Percentiles rank a stretch among this genome's conserved stretches.
phyloP scores from a whole-genome alignment of 495 filamentous ascomycete genomes.

The Patellaria atrata region DNA sequence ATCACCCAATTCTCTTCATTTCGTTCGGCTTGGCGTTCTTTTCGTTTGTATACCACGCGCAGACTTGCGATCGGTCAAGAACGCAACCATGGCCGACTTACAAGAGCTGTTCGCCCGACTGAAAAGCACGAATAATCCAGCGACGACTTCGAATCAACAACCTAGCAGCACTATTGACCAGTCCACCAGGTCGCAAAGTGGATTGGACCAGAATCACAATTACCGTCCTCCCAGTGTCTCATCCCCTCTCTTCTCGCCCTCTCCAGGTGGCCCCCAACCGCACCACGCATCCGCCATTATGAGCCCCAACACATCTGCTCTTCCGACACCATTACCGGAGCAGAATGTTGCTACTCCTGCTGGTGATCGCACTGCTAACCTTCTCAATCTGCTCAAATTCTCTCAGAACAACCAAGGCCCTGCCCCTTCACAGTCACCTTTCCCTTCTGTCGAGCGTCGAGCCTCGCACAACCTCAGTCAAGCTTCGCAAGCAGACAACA shows the following conservation, averaged over 20 bases:
- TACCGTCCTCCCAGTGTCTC: conserved; percentile 25
- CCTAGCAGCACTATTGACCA: no score
- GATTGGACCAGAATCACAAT: conserved; percentile 3
- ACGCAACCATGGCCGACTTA: conserved; percentile 20
- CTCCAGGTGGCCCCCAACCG: conserved; percentile 21
- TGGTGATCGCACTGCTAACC: conserved; percentile 48
- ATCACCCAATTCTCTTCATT: no score
- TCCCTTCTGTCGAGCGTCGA: conserved; percentile 11
- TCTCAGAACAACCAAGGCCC: conserved; percentile 41
- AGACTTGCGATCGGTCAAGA: no score
- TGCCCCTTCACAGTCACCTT: conserved; percentile 2
- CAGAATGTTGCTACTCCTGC: conserved; percentile 5
- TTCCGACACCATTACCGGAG: conserved; percentile 32
- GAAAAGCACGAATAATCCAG: conserved; percentile 12
- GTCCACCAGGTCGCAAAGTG: no score
- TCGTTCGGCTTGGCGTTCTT: no score
- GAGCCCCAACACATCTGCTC: conserved; percentile 26
- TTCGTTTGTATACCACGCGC: background rate
- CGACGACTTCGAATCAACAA: conserved; percentile 2
- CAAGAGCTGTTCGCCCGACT: conserved; percentile 24
- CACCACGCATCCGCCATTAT: conserved; percentile 23
- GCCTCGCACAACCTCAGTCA: conserved; percentile 4
- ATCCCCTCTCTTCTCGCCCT: conserved; percentile 26
- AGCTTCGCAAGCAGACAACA: conserved; percentile 1
- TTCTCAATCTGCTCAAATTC: conserved; percentile 83